Base-by-base conservation (phyloP, 768 basidiomycete species). In the Naganishia onofrii region DNA sequence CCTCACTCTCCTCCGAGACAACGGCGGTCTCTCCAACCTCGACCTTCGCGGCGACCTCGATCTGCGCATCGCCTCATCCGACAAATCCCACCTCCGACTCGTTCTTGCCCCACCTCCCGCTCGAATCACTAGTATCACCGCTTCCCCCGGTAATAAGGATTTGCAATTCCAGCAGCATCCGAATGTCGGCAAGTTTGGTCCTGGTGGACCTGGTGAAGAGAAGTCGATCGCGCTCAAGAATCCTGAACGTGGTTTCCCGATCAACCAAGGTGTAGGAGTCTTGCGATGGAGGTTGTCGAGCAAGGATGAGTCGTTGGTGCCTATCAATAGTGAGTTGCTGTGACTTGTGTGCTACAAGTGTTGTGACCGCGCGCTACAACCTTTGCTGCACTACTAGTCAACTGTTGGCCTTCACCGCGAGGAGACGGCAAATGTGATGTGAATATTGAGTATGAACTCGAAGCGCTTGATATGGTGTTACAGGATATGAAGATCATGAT, bases 161-260 rank as follows among this genome's bases (percentile, higher is more conserved):
- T 82, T 97, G 52, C 93, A 95, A 80, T 96, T 95, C 86, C 97
- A 97, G 82, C 93, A 96, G 74, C 96, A 97, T 76, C 95, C 95
- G 8, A 89, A 96, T 70, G 90, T 97, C 17, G 90, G 88, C 70
- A 95, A 93, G 82, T 92, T 94, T 71, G 66, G 66, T 19, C 84
- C 83, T 0, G 87, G 88, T 13, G 86, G 87, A 7, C 10, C 70
- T 0, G 76, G 75, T 70, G 82, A 83, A 80, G 89, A 86, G 3
- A 84, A 90, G 46, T 80, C 88, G 23, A 84, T 98, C 51, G 88
- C 88, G 0, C 83, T 97, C 72, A 96, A 93, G 82, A 94, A 98
- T 77, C 77, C 89, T 2, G 85, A 87, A 48, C 85, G 88, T 74
- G 83, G 87, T 7, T 97, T 97, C 86, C 95, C 93, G 0, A 89